phyloP scores from a whole-genome alignment of 2,329 filamentous ascomycete species.

The Clonostachys sp. region DNA sequence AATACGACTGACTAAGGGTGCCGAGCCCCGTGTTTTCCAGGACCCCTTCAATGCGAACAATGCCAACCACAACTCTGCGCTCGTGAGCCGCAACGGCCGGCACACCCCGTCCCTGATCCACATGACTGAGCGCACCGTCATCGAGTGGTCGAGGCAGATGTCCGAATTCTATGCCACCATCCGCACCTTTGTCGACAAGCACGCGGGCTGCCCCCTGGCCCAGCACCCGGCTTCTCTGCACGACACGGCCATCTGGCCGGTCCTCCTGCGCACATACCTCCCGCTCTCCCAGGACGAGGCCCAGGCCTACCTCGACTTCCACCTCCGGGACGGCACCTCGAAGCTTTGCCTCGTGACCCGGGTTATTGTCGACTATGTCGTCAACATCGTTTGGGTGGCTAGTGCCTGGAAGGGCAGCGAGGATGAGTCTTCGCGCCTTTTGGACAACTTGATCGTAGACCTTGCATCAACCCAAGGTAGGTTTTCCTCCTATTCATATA shows the following conservation, averaged over 20 bases:
- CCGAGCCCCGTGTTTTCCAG: too few relatives aligned
- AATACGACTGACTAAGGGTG: too few relatives aligned
- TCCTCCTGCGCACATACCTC: constrained; percentile 28
- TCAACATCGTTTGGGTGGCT: constrained; percentile 32
- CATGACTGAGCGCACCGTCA: constrained; percentile 24
- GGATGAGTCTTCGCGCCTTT: neutral
- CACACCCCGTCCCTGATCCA: constrained; percentile 20
- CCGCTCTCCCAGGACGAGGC: constrained; percentile 30
- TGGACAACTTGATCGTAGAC: neutral
- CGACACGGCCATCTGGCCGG: constrained; percentile 24
- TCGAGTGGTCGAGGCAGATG: constrained; percentile 26
- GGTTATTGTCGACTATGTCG: constrained; percentile 34
- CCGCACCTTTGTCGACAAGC: constrained; percentile 25
- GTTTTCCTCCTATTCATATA: neutral
- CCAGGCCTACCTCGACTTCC: constrained; percentile 31
- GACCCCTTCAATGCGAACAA: too few relatives aligned
- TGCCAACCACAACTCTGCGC: too few relatives aligned
- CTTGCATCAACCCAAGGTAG: constrained; percentile 19
- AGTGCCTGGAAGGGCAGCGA: constrained; percentile 32
- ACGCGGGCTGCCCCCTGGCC: constrained; percentile 21
- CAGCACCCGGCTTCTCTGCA: constrained; percentile 18
- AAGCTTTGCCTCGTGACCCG: constrained; percentile 37
- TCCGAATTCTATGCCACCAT: constrained; percentile 28
- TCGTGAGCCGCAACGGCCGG: neutral
- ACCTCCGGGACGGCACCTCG: constrained; percentile 29